Evolutionary conservation across 2,329 filamentous ascomycete genomes (phyloP), one percentile per base, ranked within the genome.

Genomic region (Colletotrichum sp.): DNA sequence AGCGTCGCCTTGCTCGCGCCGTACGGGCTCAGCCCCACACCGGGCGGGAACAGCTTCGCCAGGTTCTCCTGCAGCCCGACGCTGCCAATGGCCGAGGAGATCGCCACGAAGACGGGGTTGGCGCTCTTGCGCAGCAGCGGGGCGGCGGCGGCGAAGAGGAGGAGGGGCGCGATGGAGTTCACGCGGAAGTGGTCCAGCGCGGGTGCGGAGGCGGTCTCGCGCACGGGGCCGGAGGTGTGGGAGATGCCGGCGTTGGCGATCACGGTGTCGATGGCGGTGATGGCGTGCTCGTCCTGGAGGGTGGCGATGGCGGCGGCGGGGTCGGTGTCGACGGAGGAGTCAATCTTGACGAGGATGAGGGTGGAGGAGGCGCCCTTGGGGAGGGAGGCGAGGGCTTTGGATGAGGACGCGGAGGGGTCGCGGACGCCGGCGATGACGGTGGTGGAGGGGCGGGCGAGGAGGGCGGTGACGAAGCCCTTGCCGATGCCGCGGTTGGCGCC

Each of bases 201-300:
- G 1, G 75, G 55, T 0, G 85, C 81, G 1, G 78, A 76, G 0
- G 83, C 82, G 34, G 78, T 85, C 9, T 79, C 69, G 9, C 81
- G 79, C 5, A 78, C 79, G 15, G 5, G 64, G 4, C 8, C 8
- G 44, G 12, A 6, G 32, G 30, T 28, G 70, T 64, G 13, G 10
- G 70, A 32, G 28, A 88, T 86, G 12, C 85, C 89, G 1, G 90
- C 89, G 79, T 91, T 92, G 69, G 89, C 87, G 70, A 92, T 86
- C 6, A 91, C 86, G 12, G 89, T 79, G 78, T 92, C 89, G 6
- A 92, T 80, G 36, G 83, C 79, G 8, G 79, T 77, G 71, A 91
- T 86, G 8, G 80, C 82, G 24, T 84, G 77, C 8, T 78, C 64
- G 4, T 69, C 32, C 2, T 81, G 77, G 1, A 88, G 80, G 4